phyloP scores from a whole-genome alignment of 2,329 filamentous ascomycete genomes.

The Beauveria caledonica region DNA sequence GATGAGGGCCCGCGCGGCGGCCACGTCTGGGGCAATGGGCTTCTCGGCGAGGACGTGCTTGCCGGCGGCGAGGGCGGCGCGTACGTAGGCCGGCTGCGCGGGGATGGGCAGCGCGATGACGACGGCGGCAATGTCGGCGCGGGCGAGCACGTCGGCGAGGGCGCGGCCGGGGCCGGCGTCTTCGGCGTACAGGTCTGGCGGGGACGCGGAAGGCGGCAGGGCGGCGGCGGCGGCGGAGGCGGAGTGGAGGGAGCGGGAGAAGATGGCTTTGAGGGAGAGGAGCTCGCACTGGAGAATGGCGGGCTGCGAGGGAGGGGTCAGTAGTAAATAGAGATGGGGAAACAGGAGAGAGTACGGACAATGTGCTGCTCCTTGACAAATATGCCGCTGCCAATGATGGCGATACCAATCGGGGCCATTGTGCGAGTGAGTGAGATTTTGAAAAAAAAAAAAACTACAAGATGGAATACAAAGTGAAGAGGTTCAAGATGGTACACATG shows the following conservation, averaged over 20 bases:
- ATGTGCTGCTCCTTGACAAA: conserved; percentile 53
- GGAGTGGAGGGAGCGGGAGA: conserved; percentile 53
- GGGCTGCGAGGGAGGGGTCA: conserved; percentile 29
- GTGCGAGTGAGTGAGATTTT: not conserved
- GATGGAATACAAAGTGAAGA: not conserved
- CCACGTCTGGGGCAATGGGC: conserved; percentile 54
- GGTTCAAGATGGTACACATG: not conserved
- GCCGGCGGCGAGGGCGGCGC: conserved; percentile 50
- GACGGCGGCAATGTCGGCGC: conserved; percentile 46
- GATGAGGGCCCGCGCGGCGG: conserved; percentile 33
- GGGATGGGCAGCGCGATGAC: conserved; percentile 56
- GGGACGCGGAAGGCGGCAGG: conserved; percentile 23
- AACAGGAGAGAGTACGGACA: conserved; percentile 23
- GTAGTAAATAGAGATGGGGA: not conserved
- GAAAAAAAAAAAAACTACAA: not conserved
- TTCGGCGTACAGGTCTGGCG: conserved; percentile 48
- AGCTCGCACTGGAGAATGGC: conserved; percentile 45
- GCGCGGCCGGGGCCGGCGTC: conserved; percentile 36
- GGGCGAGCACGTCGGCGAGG: conserved; percentile 43
- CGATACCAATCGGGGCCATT: conserved; percentile 38
- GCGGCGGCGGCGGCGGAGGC: conserved; percentile 36
- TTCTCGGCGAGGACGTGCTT: conserved; percentile 67
- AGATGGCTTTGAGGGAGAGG: conserved; percentile 55
- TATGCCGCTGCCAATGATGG: conserved; percentile 55
- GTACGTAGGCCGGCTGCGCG: conserved; percentile 49